Conservation (phyloP, 192 early-diverging fungal genomes). For the Coemansia nantahalensis region DNA sequence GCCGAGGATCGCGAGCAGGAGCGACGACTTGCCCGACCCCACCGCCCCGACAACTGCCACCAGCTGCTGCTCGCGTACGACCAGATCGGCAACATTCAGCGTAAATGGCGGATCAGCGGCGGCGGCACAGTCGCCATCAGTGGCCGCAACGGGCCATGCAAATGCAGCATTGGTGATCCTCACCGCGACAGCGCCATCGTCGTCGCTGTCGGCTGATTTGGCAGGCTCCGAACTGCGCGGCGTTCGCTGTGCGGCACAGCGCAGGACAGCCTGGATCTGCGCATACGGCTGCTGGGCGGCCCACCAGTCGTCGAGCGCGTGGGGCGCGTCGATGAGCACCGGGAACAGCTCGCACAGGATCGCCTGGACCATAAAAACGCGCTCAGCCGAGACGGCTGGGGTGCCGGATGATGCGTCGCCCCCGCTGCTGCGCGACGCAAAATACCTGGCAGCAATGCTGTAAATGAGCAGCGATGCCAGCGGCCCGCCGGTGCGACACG, state of each 20-base stretch:
- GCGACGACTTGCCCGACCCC: constrained; percentile 81
- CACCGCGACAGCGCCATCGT: not conserved
- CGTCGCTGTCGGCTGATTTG: not conserved
- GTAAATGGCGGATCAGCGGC: constrained; percentile 22
- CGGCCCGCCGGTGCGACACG: constrained; percentile 32
- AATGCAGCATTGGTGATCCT: constrained; percentile 10
- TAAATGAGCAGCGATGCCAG: constrained; percentile 31
- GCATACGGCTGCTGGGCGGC: constrained; percentile 20
- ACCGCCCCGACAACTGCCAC: constrained; percentile 77
- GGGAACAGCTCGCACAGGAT: constrained; percentile 37
- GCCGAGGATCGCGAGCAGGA: constrained; percentile 74
- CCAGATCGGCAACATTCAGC: constrained; percentile 56
- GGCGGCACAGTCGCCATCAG: not conserved
- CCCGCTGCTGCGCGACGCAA: not conserved
- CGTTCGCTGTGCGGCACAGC: not conserved
- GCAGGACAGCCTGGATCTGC: constrained; percentile 10
- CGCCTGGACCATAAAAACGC: constrained; percentile 33
- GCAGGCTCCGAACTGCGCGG: not conserved
- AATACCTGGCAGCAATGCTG: constrained; percentile 1
- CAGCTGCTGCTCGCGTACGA: constrained; percentile 59
- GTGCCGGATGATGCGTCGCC: not conserved
- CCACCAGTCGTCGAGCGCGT: constrained; percentile 41
- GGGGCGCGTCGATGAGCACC: constrained; percentile 33
- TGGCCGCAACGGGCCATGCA: constrained; percentile 3
- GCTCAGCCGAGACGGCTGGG: constrained; percentile 14